Evolutionary conservation across 108 stramenopile species (phyloP), one percentile per base, ranked within the genome.

Genomic region (Skeletonema grethae): DNA sequence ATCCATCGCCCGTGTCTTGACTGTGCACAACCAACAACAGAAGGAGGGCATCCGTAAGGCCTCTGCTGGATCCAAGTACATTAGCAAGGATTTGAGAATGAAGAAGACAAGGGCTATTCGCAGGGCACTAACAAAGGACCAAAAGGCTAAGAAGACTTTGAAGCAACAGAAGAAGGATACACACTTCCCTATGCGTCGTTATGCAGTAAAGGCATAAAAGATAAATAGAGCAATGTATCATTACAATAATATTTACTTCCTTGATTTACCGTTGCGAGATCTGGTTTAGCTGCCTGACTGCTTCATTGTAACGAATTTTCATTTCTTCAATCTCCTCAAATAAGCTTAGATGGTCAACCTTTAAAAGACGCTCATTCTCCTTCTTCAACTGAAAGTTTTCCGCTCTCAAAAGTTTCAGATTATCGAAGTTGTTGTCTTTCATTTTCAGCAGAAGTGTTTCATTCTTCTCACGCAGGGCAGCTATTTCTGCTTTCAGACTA

Each of bases 81-180:
- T 97, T 59, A 91, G 96, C 70, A 90, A 96, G 83, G 97, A 98
- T 75, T 85, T 99, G 78, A 86, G 99, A 77, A 50, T 84, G 70
- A 99, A 98, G 97, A 95, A 96, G 95, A 99, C 99, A 60, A 86
- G 99, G 48, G 99, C 99, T 61, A 97, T 97, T 80, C 89, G 99
- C 48, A 88, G 99, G 41, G 92, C 92, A 25, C 84, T 99, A 65
- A 96, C 97, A 73, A 85, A 90, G 84, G 88, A 86, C 11, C 90
- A 99, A 86, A 72, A 72, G 71, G 67, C 59, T 34, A 70, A 75
- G 67, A 95, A 89, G 79, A 98, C 96, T 68, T 80, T 86, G 57
- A 93, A 90, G 80, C 88, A 88, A 65, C 70, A 72, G 76, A 90
- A 95, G 85, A 95, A 90, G 93, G 88, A 70, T 22, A 82, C 81